Percentiles rank a stretch among this genome's conserved stretches.
Conservation (phyloP, 495 filamentous ascomycete genomes). For the Aspergillus steynii region DNA sequence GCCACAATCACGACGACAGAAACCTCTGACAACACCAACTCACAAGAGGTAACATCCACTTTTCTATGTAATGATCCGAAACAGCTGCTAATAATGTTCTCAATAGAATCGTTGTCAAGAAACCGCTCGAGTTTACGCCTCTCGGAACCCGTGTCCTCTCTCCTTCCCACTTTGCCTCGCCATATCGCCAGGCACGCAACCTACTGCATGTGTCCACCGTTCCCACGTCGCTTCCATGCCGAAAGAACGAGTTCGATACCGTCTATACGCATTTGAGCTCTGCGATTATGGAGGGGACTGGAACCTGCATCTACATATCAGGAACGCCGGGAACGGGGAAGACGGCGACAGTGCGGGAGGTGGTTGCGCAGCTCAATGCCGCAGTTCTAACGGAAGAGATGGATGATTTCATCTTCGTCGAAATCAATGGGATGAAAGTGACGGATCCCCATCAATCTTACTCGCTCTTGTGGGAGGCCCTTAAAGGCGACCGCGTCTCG, state of each 20-base stretch:
- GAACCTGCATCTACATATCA: conserved; percentile 98
- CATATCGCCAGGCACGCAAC: conserved; percentile 87
- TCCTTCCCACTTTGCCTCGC: conserved; percentile 72
- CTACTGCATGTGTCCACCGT: conserved; percentile 92
- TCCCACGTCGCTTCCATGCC: conserved; percentile 83
- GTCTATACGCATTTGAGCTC: conserved; percentile 94
- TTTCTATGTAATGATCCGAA: neutral
- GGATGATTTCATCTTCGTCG: conserved; percentile 98
- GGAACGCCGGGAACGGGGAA: conserved; percentile 98
- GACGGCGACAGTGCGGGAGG: conserved; percentile 95
- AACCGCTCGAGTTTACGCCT: conserved; percentile 91
- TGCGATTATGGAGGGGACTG: conserved; percentile 89
- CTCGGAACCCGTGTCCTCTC: conserved; percentile 84
- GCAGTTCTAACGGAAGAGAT: conserved; percentile 87
- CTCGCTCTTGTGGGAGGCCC: conserved; percentile 90
- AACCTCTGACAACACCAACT: conserved; percentile 66
- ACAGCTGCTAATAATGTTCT: conserved; percentile 2
- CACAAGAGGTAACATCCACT: conserved; percentile 58
- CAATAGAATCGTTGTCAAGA: conserved; percentile 75
- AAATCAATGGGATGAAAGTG: conserved; percentile 99
- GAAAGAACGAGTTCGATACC: conserved; percentile 84
- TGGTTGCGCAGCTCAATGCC: conserved; percentile 82
- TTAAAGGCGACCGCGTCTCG: conserved; percentile 89
- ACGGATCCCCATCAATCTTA: conserved; percentile 98
- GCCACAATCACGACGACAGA: conserved; percentile 54